Percentiles rank a stretch among this genome's conserved stretches.
Conservation (phyloP, 1,139 yeast species). For the Pichia sp. region DNA sequence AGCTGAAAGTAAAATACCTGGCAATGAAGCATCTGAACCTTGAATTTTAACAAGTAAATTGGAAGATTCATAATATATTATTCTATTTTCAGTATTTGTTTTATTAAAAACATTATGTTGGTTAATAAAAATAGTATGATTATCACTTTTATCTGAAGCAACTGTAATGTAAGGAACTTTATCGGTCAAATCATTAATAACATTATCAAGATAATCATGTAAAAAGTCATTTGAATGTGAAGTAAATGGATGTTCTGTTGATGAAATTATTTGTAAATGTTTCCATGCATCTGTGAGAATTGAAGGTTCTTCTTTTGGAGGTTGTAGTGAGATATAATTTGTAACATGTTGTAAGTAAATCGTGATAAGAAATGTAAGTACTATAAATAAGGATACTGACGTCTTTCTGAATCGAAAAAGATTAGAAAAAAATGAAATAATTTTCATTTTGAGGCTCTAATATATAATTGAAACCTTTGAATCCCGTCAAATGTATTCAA, state of each 20-base stretch:
- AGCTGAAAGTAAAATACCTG: constrained; percentile 71
- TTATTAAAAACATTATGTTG: constrained; percentile 42
- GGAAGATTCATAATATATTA: constrained; percentile 71
- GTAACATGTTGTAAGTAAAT: constrained; percentile 6
- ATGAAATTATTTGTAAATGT: constrained; percentile 14
- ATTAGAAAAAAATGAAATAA: constrained; percentile 1
- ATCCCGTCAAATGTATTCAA: too few relatives aligned
- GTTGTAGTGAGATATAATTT: neutral
- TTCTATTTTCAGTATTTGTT: constrained; percentile 35
- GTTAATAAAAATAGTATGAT: constrained; percentile 39
- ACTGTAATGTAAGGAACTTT: constrained; percentile 38
- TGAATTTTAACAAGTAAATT: constrained; percentile 67
- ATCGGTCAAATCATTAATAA: constrained; percentile 34
- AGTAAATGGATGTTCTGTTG: constrained; percentile 58
- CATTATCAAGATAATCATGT: constrained; percentile 54
- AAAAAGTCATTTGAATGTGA: constrained; percentile 71
- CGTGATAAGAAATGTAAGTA: constrained; percentile 4
- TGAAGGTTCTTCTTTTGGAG: constrained; percentile 9
- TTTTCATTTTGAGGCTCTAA: too few relatives aligned
- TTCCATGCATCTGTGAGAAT: constrained; percentile 13
- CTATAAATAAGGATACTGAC: constrained; percentile 5
- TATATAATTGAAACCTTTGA: too few relatives aligned
- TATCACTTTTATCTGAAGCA: constrained; percentile 40
- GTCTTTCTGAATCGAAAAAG: constrained; percentile 14
- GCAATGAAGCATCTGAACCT: constrained; percentile 51